These are phyloP conservation scores for bread wheat (Triticum aestivum) DNA, from an alignment of 176 grass and related monocot genomes.

Conservation along the genomic window DNA sequence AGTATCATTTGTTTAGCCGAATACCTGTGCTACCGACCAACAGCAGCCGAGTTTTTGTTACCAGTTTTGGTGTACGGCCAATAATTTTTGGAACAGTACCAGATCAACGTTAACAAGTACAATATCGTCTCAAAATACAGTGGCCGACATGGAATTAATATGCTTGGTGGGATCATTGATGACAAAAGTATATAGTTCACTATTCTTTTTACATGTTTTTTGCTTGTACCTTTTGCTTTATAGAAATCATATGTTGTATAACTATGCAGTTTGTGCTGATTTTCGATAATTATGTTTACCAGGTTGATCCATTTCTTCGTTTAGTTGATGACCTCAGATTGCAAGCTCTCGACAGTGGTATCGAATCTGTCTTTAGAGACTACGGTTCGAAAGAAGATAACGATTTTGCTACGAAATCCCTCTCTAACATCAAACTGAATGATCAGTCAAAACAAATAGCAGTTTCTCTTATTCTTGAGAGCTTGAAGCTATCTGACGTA, in stretches of 20 bases:
- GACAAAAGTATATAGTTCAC: background rate
- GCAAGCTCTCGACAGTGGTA: conserved; percentile 42
- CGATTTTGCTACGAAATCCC: conserved; percentile 62
- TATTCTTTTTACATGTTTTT: background rate
- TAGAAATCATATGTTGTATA: conserved; percentile 11
- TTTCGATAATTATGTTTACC: conserved; percentile 20
- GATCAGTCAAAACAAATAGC: conserved; percentile 74
- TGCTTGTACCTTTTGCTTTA: conserved; percentile 5
- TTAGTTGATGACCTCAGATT: conserved; percentile 88
- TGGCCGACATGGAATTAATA: background rate
- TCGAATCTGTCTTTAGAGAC: conserved; percentile 34
- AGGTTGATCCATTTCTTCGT: conserved; percentile 88
- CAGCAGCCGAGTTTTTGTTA: background rate
- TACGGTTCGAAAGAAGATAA: conserved; percentile 89
- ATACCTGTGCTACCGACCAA: background rate
- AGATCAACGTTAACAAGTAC: background rate
- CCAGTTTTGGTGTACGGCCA: background rate
- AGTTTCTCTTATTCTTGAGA: conserved; percentile 67
- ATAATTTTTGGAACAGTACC: background rate
- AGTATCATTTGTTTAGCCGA: background rate
- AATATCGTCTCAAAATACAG: conserved; percentile 2
- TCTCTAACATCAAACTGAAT: conserved; percentile 55
- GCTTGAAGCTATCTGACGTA: conserved; percentile 70
- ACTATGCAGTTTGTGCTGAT: conserved; percentile 4
- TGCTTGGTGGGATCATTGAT: background rate